Percentiles rank a stretch among this genome's conserved stretches.
phyloP scores from a whole-genome alignment of 2,329 filamentous ascomycete genomes.

The Cercospora sojina region DNA sequence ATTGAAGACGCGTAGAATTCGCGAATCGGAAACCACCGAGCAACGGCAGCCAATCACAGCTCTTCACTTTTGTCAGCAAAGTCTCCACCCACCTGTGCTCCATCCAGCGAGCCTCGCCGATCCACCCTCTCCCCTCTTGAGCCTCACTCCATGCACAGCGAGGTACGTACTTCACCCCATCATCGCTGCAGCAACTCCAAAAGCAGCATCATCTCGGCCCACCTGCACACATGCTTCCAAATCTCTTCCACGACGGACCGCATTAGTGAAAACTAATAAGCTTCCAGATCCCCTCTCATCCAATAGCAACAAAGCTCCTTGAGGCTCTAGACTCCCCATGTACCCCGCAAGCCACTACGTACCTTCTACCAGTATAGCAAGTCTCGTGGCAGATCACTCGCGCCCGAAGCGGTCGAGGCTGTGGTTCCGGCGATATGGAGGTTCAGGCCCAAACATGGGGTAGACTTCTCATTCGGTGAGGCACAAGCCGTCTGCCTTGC shows the following conservation, averaged over 20 bases:
- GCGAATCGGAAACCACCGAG: neutral
- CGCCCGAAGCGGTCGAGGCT: conserved; percentile 18
- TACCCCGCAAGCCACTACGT: conserved; percentile 24
- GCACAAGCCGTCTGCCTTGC: neutral
- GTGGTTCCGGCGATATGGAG: conserved; percentile 26
- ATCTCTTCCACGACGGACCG: conserved; percentile 14
- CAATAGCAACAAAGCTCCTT: conserved; percentile 6
- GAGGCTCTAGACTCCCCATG: conserved; percentile 24
- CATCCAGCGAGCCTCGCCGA: neutral
- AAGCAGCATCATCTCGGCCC: conserved; percentile 9
- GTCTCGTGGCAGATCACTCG: conserved; percentile 15
- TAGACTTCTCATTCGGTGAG: conserved; percentile 7
- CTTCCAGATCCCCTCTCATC: conserved; percentile 2
- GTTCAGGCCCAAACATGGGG: conserved; percentile 18
- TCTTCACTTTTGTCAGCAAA: conserved; percentile 6
- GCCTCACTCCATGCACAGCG: neutral
- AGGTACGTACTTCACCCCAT: neutral
- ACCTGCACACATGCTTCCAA: conserved; percentile 24
- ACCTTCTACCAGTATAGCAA: conserved; percentile 4
- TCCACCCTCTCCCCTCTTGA: neutral
- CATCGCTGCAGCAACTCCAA: neutral
- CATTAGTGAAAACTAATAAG: neutral
- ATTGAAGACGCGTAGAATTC: neutral
- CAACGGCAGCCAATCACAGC: neutral
- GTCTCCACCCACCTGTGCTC: neutral